Evolutionary conservation across 1,284 basidiomycete species (phyloP).

Genomic region (Leccinum huronense): DNA sequence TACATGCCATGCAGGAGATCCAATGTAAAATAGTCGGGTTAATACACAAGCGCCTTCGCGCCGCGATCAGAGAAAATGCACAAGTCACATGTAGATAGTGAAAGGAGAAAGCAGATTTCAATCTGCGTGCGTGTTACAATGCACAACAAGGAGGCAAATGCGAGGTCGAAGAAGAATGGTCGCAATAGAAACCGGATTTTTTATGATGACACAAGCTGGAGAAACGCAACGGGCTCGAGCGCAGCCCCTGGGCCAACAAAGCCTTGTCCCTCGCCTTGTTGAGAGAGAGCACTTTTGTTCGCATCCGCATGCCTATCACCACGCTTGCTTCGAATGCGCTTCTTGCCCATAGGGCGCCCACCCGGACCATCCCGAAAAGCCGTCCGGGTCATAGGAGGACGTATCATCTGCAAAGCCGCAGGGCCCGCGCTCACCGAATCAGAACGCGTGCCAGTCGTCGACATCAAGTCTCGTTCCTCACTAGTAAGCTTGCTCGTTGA

Average conservation of each 20-base stretch:
- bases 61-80: no score
- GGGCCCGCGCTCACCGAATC: constrained; percentile 47
- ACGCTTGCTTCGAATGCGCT: constrained; percentile 71
- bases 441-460: constrained; percentile 42
- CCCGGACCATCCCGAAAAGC: constrained; percentile 67
- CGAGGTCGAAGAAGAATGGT: no score
- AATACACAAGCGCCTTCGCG: no score
- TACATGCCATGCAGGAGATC: no score
- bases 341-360: constrained; percentile 46
- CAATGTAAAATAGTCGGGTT: no score
- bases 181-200: no score
- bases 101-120: no score
- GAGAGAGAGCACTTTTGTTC: constrained; percentile 38
- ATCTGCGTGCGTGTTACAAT: no score
- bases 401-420: constrained; percentile 46
- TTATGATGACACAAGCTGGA: no score
- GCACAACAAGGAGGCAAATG: no score
- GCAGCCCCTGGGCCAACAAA: constrained; percentile 25
- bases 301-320: constrained; percentile 52
- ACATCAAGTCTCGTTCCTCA: constrained; percentile 68
- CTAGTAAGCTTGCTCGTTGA: constrained; percentile 57
- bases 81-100: no score
- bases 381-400: constrained; percentile 65
- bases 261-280: constrained; percentile 35
- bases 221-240: constrained; percentile 56